These are phyloP conservation scores for Monilinia vaccinii-corymbosi DNA, from an alignment of 2,329 filamentous ascomycete genomes.

Conservation along the genomic window DNA sequence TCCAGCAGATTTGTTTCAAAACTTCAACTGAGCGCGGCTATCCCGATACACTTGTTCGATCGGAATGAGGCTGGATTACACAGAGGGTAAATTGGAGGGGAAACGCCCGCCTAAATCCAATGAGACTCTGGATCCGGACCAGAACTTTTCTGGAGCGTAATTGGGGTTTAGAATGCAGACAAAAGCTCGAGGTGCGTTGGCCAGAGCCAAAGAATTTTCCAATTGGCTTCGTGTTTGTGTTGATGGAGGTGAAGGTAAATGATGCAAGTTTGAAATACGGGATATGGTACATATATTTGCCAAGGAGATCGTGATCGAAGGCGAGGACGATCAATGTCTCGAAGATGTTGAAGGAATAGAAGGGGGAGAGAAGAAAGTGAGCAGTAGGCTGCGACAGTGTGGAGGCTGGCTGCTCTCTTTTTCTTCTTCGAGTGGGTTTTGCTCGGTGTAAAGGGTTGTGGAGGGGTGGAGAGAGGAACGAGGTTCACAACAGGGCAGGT, in stretches of 20 bases:
- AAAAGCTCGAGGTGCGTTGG: background rate
- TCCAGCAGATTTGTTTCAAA: background rate
- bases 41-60: conserved; percentile 1
- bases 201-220: background rate
- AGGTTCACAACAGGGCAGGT: conserved; percentile 7
- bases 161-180: background rate
- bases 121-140: conserved; percentile 4
- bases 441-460: conserved; percentile 1
- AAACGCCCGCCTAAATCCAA: background rate
- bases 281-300: background rate
- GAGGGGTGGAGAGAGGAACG: background rate
- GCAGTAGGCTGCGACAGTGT: background rate
- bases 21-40: background rate
- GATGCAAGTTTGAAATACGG: background rate
- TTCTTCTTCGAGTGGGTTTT: background rate
- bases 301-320: background rate
- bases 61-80: conserved; percentile 2
- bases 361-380: background rate
- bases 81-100: conserved; percentile 2
- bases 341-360: background rate
- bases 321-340: background rate
- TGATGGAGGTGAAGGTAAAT: background rate
- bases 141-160: background rate
- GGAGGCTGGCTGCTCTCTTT: background rate
- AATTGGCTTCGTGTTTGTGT: background rate